phyloP scores from a whole-genome alignment of 192 early-diverging fungal genomes.

The Coemansia sp. region DNA sequence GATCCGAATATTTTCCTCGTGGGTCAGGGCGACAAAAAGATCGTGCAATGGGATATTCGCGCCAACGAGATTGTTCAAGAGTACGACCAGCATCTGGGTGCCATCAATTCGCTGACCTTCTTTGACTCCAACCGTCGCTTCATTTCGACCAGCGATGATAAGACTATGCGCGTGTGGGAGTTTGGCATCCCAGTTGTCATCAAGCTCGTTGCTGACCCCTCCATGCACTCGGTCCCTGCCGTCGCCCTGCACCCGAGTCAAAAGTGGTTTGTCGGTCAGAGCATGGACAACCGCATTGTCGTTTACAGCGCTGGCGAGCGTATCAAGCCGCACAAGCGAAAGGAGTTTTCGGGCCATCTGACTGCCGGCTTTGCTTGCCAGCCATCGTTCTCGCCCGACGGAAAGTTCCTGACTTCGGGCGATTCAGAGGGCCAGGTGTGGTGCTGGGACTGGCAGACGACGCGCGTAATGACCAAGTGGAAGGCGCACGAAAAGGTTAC shows the following conservation, averaged over 20 bases:
- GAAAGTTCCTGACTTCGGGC: constrained; percentile 82
- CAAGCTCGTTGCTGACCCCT: constrained; percentile 95
- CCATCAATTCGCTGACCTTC: constrained; percentile 97
- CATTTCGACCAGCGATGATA: constrained; percentile 96
- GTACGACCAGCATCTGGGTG: constrained; percentile 97
- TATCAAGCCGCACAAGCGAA: constrained; percentile 88
- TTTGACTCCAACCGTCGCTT: constrained; percentile 94
- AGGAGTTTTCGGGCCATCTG: constrained; percentile 90
- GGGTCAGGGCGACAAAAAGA: constrained; percentile 93
- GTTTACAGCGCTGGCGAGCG: constrained; percentile 86
- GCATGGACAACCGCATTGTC: constrained; percentile 95
- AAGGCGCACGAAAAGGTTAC: constrained; percentile 93
- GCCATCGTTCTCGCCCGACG: constrained; percentile 91
- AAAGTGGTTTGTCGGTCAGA: constrained; percentile 94
- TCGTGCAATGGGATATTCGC: constrained; percentile 83
- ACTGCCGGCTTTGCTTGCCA: constrained; percentile 98
- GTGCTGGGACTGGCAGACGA: constrained; percentile 98
- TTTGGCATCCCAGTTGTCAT: constrained; percentile 98
- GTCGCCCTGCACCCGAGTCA: constrained; percentile 86
- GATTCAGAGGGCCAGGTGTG: constrained; percentile 92
- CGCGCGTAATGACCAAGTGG: constrained; percentile 82
- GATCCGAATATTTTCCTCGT: constrained; percentile 89
- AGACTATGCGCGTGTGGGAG: constrained; percentile 97
- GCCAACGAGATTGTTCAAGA: constrained; percentile 87
- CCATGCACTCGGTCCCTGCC: constrained; percentile 96